These are phyloP conservation scores for Colletotrichum higginsianum DNA, from an alignment of 2,329 filamentous ascomycete species.

Conservation along the genomic window DNA sequence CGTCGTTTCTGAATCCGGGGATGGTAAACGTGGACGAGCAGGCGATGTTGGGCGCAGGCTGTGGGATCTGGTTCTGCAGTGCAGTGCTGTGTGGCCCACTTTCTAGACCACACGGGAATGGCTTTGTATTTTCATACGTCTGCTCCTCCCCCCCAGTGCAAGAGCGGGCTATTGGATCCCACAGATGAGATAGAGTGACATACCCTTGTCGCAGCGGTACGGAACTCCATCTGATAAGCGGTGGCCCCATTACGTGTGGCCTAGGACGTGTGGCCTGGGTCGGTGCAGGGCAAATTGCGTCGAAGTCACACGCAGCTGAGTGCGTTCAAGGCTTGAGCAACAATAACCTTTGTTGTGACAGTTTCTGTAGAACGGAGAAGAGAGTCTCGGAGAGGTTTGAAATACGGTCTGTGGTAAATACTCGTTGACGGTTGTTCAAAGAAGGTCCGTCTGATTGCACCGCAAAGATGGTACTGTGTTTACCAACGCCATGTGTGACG, in stretches of 20 bases:
- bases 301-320: not conserved
- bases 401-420: not conserved
- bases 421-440: not conserved
- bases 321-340: not conserved
- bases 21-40: slow-evolving; percentile 5
- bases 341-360: not conserved
- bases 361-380: not conserved
- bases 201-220: slow-evolving; percentile 4
- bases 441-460: not conserved
- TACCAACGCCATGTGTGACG: not conserved
- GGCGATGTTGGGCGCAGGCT: slow-evolving; percentile 13
- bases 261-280: not conserved
- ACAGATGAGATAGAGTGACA: not conserved
- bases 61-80: slow-evolving; percentile 7
- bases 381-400: not conserved
- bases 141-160: not conserved
- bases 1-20: slow-evolving; percentile 24
- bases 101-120: not conserved
- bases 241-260: slow-evolving; percentile 1
- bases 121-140: slow-evolving; percentile 4
- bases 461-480: not conserved
- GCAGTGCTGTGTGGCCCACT: not conserved
- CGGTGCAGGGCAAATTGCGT: too few relatives aligned
- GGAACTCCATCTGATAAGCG: slow-evolving; percentile 33
- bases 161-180: not conserved